These are phyloP conservation scores for Parastagonospora avenae DNA, from an alignment of 2,329 filamentous ascomycete genomes.

Conservation along the genomic window DNA sequence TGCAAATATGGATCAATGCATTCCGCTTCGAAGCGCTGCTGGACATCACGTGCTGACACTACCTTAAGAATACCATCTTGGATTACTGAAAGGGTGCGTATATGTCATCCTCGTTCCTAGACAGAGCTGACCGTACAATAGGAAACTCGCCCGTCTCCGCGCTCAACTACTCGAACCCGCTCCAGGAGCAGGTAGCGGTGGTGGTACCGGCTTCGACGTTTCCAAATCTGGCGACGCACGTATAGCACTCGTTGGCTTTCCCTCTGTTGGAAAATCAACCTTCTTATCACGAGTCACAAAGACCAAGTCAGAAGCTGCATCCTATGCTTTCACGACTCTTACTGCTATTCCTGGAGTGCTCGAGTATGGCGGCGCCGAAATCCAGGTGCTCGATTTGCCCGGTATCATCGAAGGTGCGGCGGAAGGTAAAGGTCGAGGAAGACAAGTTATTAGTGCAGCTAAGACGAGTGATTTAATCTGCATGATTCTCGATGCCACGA, in stretches of 20 bases:
- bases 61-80: constrained; percentile 88
- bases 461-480: constrained; percentile 98
- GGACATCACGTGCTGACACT: constrained; percentile 45
- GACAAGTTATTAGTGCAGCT: constrained; percentile 95
- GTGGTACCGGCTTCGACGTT: constrained; percentile 83
- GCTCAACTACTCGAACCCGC: constrained; percentile 92
- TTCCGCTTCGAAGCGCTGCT: constrained; percentile 3
- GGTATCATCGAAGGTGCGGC: constrained; percentile 97
- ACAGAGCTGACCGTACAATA: constrained; percentile 48
- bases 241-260: constrained; percentile 97
- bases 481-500: constrained; percentile 97
- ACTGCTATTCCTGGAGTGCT: constrained; percentile 97
- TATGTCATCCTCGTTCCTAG: not conserved
- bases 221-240: constrained; percentile 95
- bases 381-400: constrained; percentile 94
- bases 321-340: constrained; percentile 96
- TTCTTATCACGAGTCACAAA: constrained; percentile 99
- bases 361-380: constrained; percentile 96
- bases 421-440: constrained; percentile 92
- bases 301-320: constrained; percentile 93
- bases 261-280: constrained; percentile 97
- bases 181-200: constrained; percentile 76
- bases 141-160: constrained; percentile 92
- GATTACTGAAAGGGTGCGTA: constrained; percentile 87
- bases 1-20: not conserved